Evolutionary conservation across 371 early-diverging fungal genomes (phyloP), one percentile per base, ranked within the genome.

Genomic region (Mortierella sp.): DNA sequence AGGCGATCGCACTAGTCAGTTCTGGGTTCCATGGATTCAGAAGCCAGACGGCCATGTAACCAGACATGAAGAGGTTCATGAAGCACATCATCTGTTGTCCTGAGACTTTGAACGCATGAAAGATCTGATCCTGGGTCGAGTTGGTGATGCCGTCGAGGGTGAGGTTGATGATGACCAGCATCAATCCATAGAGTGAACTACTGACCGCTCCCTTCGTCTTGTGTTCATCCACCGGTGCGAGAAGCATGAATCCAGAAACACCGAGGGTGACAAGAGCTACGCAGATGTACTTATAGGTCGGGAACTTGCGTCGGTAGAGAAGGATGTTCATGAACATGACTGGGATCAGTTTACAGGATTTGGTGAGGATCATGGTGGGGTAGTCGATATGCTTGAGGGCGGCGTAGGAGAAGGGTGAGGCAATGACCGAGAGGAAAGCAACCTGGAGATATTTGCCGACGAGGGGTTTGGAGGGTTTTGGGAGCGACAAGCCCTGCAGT

Each of bases 61-160:
- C 23, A 1, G 92, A 84, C 37, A 94, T 89, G 72, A 94, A 86
- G 19, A 93, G 70, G 81, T 98, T 99, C 97, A 97, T 96, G 76
- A 87, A 95, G 76, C 94, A 93, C 99, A 99, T 99, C 98, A 99
- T 97, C 44, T 95, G 93, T 57, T 93, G 90, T 6, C 97, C 95
- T 0, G 91, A 85, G 12, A 89, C 88, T 37, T 86, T 85, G 82
- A 87, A 92, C 19, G 86, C 84, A 39, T 85, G 85, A 79, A 98
- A 96, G 37, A 98, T 90, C 57, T 93, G 92, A 80, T 99, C 99
- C 83, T 99, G 99, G 0, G 95, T 92, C n/a, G 96, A 92, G 84
- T 97, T 99, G n/a, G 94, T 95, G 27, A 94, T 81, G 26, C 99
- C 99, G 81, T 99, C 99, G 47, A 98, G 83, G 3, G 90, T 80